These are phyloP conservation scores for Penicillium sumatraense DNA, from an alignment of 2,329 filamentous ascomycete genomes.

Conservation along the genomic window DNA sequence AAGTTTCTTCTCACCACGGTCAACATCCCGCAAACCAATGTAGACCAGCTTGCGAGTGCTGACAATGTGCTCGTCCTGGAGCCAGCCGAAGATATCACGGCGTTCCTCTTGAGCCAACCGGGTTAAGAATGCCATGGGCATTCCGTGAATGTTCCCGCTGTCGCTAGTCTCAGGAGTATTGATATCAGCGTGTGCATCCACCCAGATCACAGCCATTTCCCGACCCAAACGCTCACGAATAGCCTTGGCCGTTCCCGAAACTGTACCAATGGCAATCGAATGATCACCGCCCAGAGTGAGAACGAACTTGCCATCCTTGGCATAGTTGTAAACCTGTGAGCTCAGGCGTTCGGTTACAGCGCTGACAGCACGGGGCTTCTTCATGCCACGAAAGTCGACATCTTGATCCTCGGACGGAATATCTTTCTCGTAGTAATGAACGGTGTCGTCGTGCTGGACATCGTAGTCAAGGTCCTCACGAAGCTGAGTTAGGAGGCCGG, in stretches of 20 bases:
- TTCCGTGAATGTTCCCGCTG: constrained; percentile 95
- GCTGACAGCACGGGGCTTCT: constrained; percentile 85
- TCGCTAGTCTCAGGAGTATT: constrained; percentile 90
- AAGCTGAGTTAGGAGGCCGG: constrained; percentile 83
- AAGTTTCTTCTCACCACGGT: constrained; percentile 91
- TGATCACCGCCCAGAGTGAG: constrained; percentile 96
- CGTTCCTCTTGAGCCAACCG: constrained; percentile 78
- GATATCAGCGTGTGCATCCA: constrained; percentile 97
- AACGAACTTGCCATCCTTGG: constrained; percentile 80
- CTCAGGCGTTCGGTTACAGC: constrained; percentile 81
- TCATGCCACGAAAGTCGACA: constrained; percentile 87
- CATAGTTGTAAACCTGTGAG: constrained; percentile 85
- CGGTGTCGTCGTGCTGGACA: constrained; percentile 78
- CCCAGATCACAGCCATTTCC: constrained; percentile 96
- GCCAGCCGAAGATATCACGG: constrained; percentile 87
- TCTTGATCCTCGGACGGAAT: constrained; percentile 73
- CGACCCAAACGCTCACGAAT: constrained; percentile 78
- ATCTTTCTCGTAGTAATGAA: constrained; percentile 80
- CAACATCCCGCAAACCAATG: constrained; percentile 92
- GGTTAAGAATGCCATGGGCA: constrained; percentile 92
- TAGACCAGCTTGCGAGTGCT: constrained; percentile 89
- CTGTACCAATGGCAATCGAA: constrained; percentile 91
- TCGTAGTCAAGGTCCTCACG: constrained; percentile 85
- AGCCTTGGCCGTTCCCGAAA: constrained; percentile 85
- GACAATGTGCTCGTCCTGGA: constrained; percentile 63